Conservation (phyloP, 495 filamentous ascomycete species). For the Lindgomyces ingoldianus region DNA sequence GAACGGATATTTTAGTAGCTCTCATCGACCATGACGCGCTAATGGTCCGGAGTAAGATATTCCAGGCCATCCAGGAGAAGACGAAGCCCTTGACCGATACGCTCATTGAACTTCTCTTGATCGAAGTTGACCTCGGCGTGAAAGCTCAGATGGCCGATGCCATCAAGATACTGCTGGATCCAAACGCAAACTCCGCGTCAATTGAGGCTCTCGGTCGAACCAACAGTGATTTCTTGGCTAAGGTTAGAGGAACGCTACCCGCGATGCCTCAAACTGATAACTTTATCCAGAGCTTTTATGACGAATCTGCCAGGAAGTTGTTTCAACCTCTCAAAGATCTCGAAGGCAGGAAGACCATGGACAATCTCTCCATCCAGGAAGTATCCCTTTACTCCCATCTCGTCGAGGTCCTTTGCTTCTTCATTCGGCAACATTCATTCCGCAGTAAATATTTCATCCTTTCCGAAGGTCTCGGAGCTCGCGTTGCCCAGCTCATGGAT, state of each 20-base stretch:
- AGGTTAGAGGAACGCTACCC: slow-evolving; percentile 53
- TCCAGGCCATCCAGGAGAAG: slow-evolving; percentile 84
- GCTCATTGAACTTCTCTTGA: slow-evolving; percentile 85
- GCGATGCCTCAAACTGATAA: slow-evolving; percentile 76
- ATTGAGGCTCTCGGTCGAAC: slow-evolving; percentile 65
- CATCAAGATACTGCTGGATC: slow-evolving; percentile 90
- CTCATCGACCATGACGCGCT: slow-evolving; percentile 94
- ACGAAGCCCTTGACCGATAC: slow-evolving; percentile 87
- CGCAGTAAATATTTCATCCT: slow-evolving; percentile 88
- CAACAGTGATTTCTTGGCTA: slow-evolving; percentile 67
- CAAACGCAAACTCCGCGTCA: slow-evolving; percentile 56
- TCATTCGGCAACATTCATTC: slow-evolving; percentile 83
- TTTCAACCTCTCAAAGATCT: slow-evolving; percentile 86
- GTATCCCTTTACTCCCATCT: slow-evolving; percentile 86
- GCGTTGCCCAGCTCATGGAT: slow-evolving; percentile 78
- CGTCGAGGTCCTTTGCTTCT: slow-evolving; percentile 93
- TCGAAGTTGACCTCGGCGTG: slow-evolving; percentile 89
- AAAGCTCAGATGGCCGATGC: slow-evolving; percentile 96
- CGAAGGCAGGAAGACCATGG: slow-evolving; percentile 61
- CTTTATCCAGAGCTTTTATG: slow-evolving; percentile 87
- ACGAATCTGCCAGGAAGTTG: slow-evolving; percentile 79
- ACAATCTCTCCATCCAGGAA: slow-evolving; percentile 70
- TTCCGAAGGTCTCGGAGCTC: slow-evolving; percentile 71
- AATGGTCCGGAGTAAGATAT: slow-evolving; percentile 91
- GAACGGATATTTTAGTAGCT: slow-evolving; percentile 89